A percentile compares a stretch with the other conserved stretches of the same genome.
phyloP scores from a whole-genome alignment of 2,329 filamentous ascomycete species.

The Stemphylium lycopersici region DNA sequence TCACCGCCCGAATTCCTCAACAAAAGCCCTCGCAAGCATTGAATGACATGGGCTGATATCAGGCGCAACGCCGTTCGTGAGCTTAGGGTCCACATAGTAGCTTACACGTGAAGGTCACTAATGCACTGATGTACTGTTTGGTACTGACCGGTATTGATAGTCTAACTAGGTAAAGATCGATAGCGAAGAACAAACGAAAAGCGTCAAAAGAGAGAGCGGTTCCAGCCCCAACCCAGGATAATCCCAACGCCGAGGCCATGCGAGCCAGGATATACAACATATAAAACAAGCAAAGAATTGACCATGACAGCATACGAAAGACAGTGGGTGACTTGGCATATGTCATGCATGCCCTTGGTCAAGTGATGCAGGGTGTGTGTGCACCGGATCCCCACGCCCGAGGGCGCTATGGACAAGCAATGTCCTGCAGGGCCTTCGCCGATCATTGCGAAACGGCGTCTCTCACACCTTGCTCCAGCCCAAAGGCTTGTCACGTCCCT shows the following conservation, averaged over 20 bases:
- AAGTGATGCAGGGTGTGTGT: not conserved
- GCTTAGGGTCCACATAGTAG: too few species aligned
- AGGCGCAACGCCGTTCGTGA: too few species aligned
- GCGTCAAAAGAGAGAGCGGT: not conserved
- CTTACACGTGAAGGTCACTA: too few species aligned
- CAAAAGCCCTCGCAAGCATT: too few species aligned
- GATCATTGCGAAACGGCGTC: conserved; percentile 3
- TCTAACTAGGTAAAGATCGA: not conserved
- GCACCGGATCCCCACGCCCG: conserved; percentile 21
- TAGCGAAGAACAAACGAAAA: not conserved
- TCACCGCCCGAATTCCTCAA: too few species aligned
- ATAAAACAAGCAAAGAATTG: not conserved
- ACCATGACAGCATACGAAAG: conserved; percentile 1
- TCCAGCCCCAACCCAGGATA: not conserved
- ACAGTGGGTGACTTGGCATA: not conserved
- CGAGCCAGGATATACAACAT: not conserved
- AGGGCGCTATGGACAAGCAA: not conserved
- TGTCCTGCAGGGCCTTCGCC: conserved; percentile 7
- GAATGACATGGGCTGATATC: too few species aligned
- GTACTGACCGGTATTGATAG: not conserved
- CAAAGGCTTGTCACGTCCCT: conserved; percentile 39
- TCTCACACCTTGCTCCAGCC: conserved; percentile 48
- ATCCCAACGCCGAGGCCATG: conserved; percentile 12
- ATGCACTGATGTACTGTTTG: too few species aligned
- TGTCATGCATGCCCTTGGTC: not conserved